A percentile compares a stretch with the other conserved stretches of the same genome.
Conservation (phyloP, 1,284 basidiomycete species). For the Boletus mariae region DNA sequence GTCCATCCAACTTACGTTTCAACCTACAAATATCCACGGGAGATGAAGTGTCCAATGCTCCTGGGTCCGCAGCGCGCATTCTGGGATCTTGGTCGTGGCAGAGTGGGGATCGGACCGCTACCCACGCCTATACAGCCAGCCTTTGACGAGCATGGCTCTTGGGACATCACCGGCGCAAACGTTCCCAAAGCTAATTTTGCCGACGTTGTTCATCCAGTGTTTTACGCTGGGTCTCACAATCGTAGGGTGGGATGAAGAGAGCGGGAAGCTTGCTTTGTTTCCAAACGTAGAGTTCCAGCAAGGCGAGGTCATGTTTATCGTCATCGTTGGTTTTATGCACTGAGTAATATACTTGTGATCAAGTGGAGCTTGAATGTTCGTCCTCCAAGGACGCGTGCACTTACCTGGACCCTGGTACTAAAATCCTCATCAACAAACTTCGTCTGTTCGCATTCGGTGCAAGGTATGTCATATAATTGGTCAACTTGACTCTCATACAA, state of each 20-base stretch:
- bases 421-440: no score
- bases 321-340: not conserved
- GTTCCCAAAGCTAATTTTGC: constrained; percentile 9
- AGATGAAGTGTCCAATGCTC: constrained; percentile 9
- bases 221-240: not conserved
- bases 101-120: constrained; percentile 10
- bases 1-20: constrained; percentile 16
- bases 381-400: no score
- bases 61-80: constrained; percentile 16
- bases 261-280: constrained; percentile 12
- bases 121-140: constrained; percentile 5
- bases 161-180: constrained; percentile 7
- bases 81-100: constrained; percentile 14
- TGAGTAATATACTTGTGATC: not conserved
- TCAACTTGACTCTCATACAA: no score
- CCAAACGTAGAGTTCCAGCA: constrained; percentile 1
- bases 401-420: no score
- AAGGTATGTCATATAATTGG: no score
- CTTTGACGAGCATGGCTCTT: constrained; percentile 7
- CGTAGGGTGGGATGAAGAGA: constrained; percentile 14
- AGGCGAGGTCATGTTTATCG: not conserved
- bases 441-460: no score
- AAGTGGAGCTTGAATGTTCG: not conserved
- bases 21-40: constrained; percentile 9
- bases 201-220: constrained; percentile 3